phyloP scores from a whole-genome alignment of 768 basidiomycete species.

The Gymnopilus junonius region DNA sequence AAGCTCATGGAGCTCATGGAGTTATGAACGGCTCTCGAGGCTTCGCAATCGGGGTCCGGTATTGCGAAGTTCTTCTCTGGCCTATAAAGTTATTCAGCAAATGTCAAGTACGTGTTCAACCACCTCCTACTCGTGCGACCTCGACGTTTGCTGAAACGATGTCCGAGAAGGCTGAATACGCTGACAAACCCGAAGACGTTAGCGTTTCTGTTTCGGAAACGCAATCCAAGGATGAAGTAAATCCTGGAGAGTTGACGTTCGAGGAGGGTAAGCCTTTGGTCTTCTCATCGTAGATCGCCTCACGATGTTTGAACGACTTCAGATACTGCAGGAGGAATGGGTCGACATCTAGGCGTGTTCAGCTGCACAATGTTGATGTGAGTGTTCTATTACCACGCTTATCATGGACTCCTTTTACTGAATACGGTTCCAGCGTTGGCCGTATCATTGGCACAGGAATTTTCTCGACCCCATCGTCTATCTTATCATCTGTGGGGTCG shows the following conservation, averaged over 20 bases:
- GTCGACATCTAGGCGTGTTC: constrained; percentile 59
- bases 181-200: neutral
- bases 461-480: constrained; percentile 65
- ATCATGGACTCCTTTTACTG: neutral
- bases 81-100: neutral
- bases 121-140: neutral
- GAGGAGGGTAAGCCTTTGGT: constrained; percentile 47
- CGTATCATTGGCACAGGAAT: constrained; percentile 69
- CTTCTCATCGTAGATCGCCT: neutral
- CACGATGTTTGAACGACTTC: too few relatives aligned
- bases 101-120: neutral
- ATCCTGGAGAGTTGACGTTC: constrained; percentile 49
- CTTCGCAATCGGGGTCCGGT: neutral
- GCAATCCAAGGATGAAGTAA: constrained; percentile 11
- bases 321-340: constrained; percentile 59
- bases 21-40: neutral
- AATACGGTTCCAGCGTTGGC: constrained; percentile 40
- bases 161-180: neutral
- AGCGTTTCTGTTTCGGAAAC: neutral
- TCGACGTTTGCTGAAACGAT: neutral
- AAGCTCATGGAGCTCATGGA: neutral
- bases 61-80: neutral
- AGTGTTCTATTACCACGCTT: constrained; percentile 5
- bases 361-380: constrained; percentile 61
- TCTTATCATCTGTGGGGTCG: constrained; percentile 58